Base-by-base conservation (phyloP, 129 eudicot genomes). In the Glebionis coronaria region DNA sequence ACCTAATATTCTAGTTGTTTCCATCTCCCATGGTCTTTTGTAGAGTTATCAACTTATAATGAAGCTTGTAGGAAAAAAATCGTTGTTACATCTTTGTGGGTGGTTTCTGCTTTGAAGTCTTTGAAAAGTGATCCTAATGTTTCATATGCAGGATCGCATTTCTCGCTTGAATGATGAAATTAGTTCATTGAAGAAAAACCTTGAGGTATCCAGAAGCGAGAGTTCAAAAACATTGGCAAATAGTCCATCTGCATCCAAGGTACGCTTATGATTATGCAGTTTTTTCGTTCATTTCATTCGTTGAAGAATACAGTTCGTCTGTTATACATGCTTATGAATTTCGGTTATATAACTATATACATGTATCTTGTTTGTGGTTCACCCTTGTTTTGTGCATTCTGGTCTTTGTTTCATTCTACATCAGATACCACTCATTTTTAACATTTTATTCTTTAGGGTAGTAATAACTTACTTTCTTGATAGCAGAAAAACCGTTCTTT, bases 91-190 rank as follows among this genome's bases (percentile, higher is more conserved):
- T 14, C n/a, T 28, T 18, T 51, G 60, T 61, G 29, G 61, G 21
- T 29, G 19, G 21, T 3, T 46, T 76, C 58, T 29, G 42, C 31
- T 56, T 18, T n/a, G 13, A 40, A 42, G 23, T 50, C 56, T 4
- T 69, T 6, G 19, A 28, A 25, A 68, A 61, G 14, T 67, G 58
- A 44, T 69, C 47, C 4, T 52, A 12, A 31, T 67, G 12, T 65
- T 82, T 16, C 25, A 51, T 69, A 38, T 60, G 27, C 84, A 93
- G 99, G 95, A 88, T 61, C 85, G 71, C 47, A 82, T 93, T 29
- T 73, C 81, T 47, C 82, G 79, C 52, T 56, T 93, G 78, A 75
- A 80, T 79, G 92, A 89, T 73, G 99, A 93, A 86, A 93, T 86
- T 64, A 80, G 83, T 58, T 84, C 80, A 18, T 72, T 93, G 78